phyloP scores from a whole-genome alignment of 345 rosid genomes.

The Populus ilicifolia region DNA sequence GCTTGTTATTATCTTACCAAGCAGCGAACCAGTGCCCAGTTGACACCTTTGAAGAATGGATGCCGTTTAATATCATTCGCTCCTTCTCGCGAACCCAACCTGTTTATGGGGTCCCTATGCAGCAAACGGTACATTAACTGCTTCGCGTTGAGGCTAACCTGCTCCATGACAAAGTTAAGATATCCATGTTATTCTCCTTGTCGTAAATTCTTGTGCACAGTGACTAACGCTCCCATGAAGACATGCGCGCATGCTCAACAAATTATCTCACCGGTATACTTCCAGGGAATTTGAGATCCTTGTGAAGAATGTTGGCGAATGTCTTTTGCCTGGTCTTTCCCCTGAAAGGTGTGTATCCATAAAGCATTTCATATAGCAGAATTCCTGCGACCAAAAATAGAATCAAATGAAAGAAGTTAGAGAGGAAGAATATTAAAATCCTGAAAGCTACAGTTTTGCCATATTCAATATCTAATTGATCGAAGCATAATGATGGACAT shows the following conservation, averaged over 20 bases:
- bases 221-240: too few relatives aligned
- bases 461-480: background rate
- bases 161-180: slow-evolving; percentile 11
- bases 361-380: slow-evolving; percentile 90
- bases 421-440: background rate
- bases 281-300: slow-evolving; percentile 75
- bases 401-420: background rate
- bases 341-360: slow-evolving; percentile 95
- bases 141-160: slow-evolving; percentile 76
- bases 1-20: slow-evolving; percentile 40
- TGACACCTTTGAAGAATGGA: slow-evolving; percentile 69
- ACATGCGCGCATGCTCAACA: too few relatives aligned
- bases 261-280: slow-evolving; percentile 44
- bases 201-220: too few relatives aligned
- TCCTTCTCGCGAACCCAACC: slow-evolving; percentile 80
- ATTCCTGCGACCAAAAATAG: slow-evolving; percentile 38
- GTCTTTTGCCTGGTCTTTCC: slow-evolving; percentile 95
- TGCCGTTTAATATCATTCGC: slow-evolving; percentile 82
- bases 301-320: slow-evolving; percentile 80
- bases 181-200: background rate
- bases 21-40: slow-evolving; percentile 92
- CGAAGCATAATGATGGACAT: background rate
- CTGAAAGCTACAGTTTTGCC: background rate
- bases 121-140: slow-evolving; percentile 69
- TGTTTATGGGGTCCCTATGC: slow-evolving; percentile 77